Conservation (phyloP, 768 basidiomycete species). For the Auriscalpium microsporum region DNA sequence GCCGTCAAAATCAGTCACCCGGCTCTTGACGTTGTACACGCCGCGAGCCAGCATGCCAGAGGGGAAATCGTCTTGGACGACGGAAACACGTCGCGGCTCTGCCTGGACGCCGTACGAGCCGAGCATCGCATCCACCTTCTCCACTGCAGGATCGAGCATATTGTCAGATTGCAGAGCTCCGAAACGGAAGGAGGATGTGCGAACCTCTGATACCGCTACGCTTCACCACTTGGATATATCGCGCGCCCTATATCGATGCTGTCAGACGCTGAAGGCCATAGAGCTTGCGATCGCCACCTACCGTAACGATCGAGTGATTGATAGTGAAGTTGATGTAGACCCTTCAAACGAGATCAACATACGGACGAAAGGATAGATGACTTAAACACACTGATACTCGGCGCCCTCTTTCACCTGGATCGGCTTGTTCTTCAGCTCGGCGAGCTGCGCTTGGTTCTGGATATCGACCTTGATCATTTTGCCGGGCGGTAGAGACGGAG, state of each 20-base stretch:
- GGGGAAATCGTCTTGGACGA: slow-evolving; percentile 56
- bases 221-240: slow-evolving; percentile 88
- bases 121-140: slow-evolving; percentile 89
- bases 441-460: slow-evolving; percentile 35
- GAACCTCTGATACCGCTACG: slow-evolving; percentile 65
- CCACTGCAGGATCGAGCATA: slow-evolving; percentile 43
- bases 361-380: slow-evolving; percentile 1
- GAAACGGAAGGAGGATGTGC: not conserved
- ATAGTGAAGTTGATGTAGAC: slow-evolving; percentile 80
- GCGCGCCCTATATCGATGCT: slow-evolving; percentile 45
- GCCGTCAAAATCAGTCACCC: slow-evolving; percentile 84
- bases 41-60: slow-evolving; percentile 83
- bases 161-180: not conserved
- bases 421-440: slow-evolving; percentile 69
- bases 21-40: slow-evolving; percentile 66
- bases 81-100: slow-evolving; percentile 64
- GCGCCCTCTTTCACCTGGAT: slow-evolving; percentile 76
- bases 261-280: not conserved
- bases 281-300: slow-evolving; percentile 24
- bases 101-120: slow-evolving; percentile 84
- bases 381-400: slow-evolving; percentile 67
- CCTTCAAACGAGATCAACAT: slow-evolving; percentile 26
- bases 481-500: slow-evolving; percentile 52
- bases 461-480: slow-evolving; percentile 66
- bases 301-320: slow-evolving; percentile 84